Base-by-base conservation (phyloP, 352 stramenopile genomes). In the Globisporangium nunn region DNA sequence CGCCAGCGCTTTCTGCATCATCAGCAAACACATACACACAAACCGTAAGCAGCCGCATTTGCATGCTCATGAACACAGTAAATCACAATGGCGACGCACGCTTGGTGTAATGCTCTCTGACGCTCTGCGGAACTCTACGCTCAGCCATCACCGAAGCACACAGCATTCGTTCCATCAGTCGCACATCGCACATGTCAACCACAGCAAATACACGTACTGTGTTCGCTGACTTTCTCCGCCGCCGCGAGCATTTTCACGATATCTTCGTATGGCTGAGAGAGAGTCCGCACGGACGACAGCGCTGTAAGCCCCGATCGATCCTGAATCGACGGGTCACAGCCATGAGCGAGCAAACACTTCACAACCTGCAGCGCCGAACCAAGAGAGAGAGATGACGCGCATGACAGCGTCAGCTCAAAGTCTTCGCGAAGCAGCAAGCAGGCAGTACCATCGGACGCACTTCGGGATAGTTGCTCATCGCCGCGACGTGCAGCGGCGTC, bases 401-500 rank as follows among this genome's bases (percentile, higher is more conserved):
- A 1, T 5, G 18, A 23, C 23, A 7, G 3, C 48, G 17, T 45
- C 17, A 44, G 17, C 8, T 41, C 35, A 41, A 11, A 23, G 23
- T 23, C 35, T 14, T 15, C 35, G 14, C 35, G 35, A 41, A 14
- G 35, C 35, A 41, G 35, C 33, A 5, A 8, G 33, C 8, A 12
- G 35, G 35, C 3, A 41, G 11, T 7, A 15, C 35, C 35, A 15
- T 41, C 10, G 6, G 6, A 41, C 52, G 18, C 52, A 84, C 75
- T 58, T 94, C 67, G 10, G 63, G 52, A 51, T 76, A 87, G 3
- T 83, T 81, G 29, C 67, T 74, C 68, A 94, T 78, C 0, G 84
- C 73, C 45, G 84, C 78, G 52, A 87, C 65, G 71, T 94, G 84
- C 52, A 92, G 56, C 33, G 78, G 72, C 18, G 79, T 90, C 43